Percentiles rank a stretch among this genome's conserved stretches.
Conservation (phyloP, 208 protist species). For the Acanthamoeba rhysodes region DNA sequence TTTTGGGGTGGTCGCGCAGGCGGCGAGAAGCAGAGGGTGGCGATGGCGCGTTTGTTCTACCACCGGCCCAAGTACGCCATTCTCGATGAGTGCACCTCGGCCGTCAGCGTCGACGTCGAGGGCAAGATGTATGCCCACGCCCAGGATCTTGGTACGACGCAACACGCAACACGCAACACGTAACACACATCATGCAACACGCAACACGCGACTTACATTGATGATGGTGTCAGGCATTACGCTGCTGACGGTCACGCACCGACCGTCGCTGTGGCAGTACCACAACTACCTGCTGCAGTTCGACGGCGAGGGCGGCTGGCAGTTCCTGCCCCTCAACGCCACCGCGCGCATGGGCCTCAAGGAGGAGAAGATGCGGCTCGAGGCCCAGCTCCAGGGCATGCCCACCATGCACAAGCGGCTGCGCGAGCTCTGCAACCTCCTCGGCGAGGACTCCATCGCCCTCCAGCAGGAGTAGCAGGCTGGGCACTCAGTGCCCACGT, state of each 20-base stretch:
- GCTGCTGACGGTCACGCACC: constrained; percentile 86
- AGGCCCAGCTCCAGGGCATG: constrained; percentile 55
- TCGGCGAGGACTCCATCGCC: constrained; percentile 55
- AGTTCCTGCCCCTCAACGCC: constrained; percentile 55
- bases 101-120: constrained; percentile 86
- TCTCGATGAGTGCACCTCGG: constrained; percentile 86
- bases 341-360: constrained; percentile 26
- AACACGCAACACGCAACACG: background rate
- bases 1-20: constrained; percentile 18
- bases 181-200: background rate
- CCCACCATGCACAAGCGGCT: constrained; percentile 55
- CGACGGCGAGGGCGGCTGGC: constrained; percentile 62
- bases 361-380: constrained; percentile 56
- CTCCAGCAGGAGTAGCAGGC: constrained; percentile 18
- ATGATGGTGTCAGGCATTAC: constrained; percentile 80
- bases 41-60: constrained; percentile 81
- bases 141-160: constrained; percentile 70
- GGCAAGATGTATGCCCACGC: constrained; percentile 80
- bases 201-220: background rate
- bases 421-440: constrained; percentile 41
- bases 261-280: constrained; percentile 85
- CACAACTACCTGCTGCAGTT: constrained; percentile 87
- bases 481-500: no score
- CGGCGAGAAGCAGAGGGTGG: constrained; percentile 85
- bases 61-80: constrained; percentile 85